Base-by-base conservation (phyloP, 495 filamentous ascomycete genomes). In the Neurospora intermedia region DNA sequence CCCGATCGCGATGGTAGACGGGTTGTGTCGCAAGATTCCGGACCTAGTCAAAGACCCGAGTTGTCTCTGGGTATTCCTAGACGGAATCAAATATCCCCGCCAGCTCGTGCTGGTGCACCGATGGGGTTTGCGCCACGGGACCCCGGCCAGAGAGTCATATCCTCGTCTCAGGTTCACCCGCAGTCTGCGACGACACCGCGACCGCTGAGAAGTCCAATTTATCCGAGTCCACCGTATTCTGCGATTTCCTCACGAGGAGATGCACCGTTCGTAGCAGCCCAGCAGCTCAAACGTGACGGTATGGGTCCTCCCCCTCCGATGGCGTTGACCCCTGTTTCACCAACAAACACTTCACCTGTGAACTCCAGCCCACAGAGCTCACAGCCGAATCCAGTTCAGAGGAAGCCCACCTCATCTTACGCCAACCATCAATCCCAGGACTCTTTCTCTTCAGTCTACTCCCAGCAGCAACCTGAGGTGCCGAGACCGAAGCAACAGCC, bases 1-100 rank as follows among this genome's bases (percentile, higher is more conserved):
- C 86, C 86, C 8, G 84, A 79, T 35, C 85, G 83, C 78, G 85
- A 78, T 74, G 80, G 73, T 46, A 84, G 81, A 74, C 81, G 81
- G 48, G 78, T 74, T 43, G 69, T 76, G 4, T 77, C 79, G 66
- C 75, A 74, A 43, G 75, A 59, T 8, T 66, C 75, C 31, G 74
- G 73, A 11, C 43, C 71, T 18, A 43, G 69, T 11, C 71, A 77
- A 54, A 74, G 70, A 70, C 46, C 76, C 1, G 75, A 41, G n/a
- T 62, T 62, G 23, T 43, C 73, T 31, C 62, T 73, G 20, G 76
- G 71, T n/a, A 48, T 72, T 23, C 45, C 40, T 43, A 76, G 74
- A 66, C 77, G 77, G 70, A 77, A 75, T 43, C 75, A 81, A 46
- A 82, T 78, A 31, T 78, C 78, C 71, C 79, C 79, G 41, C 80